Conservation (phyloP, 805 yeast species). For the Metschnikowia vanudenii region DNA sequence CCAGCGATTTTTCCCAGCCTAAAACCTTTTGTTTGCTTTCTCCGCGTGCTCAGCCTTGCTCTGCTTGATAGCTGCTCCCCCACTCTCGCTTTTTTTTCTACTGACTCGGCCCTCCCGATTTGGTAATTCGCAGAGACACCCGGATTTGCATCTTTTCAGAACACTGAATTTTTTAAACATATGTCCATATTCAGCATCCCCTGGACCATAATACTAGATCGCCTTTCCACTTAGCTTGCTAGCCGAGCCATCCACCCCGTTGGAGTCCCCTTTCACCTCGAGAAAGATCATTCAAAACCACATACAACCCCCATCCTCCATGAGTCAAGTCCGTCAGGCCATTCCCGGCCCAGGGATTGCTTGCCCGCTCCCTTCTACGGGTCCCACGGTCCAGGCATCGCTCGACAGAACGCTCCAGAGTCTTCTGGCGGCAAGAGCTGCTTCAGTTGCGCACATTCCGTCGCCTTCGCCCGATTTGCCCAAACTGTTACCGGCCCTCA, state of each 20-base stretch:
- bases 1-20: no score
- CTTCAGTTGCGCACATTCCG: neutral
- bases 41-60: no score
- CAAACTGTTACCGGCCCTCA: constrained; percentile 27
- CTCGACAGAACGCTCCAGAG: neutral
- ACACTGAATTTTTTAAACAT: neutral
- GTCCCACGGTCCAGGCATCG: constrained; percentile 1
- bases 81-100: neutral
- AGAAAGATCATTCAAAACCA: no score
- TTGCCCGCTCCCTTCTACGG: constrained; percentile 2
- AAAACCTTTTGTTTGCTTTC: no score
- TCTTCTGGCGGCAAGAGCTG: no score
- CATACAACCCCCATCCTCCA: no score
- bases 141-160: neutral
- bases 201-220: neutral
- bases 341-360: neutral
- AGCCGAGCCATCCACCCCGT: neutral
- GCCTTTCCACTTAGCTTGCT: neutral
- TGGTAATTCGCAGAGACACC: neutral
- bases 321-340: neutral
- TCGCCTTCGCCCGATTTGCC: constrained; percentile 8
- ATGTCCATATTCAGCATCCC: neutral
- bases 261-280: neutral
- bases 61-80: neutral
- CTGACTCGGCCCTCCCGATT: constrained; percentile 1